Evolutionary conservation across 768 basidiomycete species (phyloP), one percentile per base, ranked within the genome.

Genomic region (Goffeauzyma gilvescens): DNA sequence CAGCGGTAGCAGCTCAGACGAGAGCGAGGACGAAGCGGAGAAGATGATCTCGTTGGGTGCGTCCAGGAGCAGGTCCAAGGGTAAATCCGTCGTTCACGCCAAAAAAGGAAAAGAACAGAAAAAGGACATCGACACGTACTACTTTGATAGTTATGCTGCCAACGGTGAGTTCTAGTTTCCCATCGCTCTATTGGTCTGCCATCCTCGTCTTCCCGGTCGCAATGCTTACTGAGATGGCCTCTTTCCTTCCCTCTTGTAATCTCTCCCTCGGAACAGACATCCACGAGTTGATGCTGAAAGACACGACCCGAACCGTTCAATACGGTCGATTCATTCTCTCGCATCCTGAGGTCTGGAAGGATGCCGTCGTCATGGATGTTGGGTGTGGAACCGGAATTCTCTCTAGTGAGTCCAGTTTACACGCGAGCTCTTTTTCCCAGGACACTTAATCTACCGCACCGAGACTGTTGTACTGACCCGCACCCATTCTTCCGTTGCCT

Each of bases 321-420:
- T 96, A 96, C 60, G 85, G 84, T 9, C 72, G 79, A 15, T 96
- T 83, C 65, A 89, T 95, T 60, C 68, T 89, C 21, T 75, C 73
- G 5, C 87, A 79, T 59, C 79, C 85, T 0, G 58, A 69, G 5
- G 65, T 87, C 10, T 93, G 95, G 69, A 73, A 74, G 43, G 81
- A 78, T 50, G 81, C 84, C 14, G 64, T 79, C 38, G 90, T 96
- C 5, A 75, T 96, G 45, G 90, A 95, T 53, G 87, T 95, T 18
- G 90, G 90, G 5, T 96, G 90, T 54, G 90, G 90, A 1, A 93
- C 89, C 0, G 84, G 89, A 2, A 86, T 93, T 37, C 69, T 93
- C 7, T 61, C 59, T 2, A 63, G 62, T 63, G 30, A 39, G 62
- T 55, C n/a, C n/a, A n/a, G n/a, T n/a, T n/a, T n/a, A n/a, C n/a